Conservation (phyloP, 164 flowering plant genomes). For the Tetrastigma voinierianum region DNA sequence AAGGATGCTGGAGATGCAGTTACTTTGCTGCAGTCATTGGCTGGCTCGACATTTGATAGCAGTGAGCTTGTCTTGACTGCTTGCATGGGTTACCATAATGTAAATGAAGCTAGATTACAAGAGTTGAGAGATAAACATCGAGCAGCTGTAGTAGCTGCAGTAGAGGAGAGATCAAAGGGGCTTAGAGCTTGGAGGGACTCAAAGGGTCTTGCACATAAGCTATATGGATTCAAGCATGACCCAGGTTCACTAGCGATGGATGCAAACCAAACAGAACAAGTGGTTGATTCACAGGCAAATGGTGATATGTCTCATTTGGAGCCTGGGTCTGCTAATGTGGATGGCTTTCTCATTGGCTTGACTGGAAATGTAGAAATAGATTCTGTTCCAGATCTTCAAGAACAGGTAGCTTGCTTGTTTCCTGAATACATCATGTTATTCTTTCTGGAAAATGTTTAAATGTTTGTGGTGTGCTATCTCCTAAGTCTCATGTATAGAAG, state of each 20-base stretch:
- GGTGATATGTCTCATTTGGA: constrained; percentile 32
- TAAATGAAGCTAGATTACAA: constrained; percentile 66
- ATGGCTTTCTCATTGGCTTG: constrained; percentile 36
- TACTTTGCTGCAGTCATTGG: constrained; percentile 88
- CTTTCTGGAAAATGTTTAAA: not conserved
- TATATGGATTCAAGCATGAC: constrained; percentile 75
- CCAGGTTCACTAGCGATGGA: constrained; percentile 50
- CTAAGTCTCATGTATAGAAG: too few species aligned
- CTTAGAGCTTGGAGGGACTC: constrained; percentile 67
- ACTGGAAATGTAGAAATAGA: constrained; percentile 42
- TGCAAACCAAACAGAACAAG: constrained; percentile 26
- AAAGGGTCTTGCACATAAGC: constrained; percentile 76
- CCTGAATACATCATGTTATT: not conserved
- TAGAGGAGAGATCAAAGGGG: constrained; percentile 86
- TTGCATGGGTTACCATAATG: constrained; percentile 92
- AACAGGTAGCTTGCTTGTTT: constrained; percentile 45
- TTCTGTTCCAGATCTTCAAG: constrained; percentile 55
- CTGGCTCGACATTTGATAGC: constrained; percentile 98
- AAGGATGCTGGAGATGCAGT: constrained; percentile 99
- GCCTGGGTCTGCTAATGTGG: constrained; percentile 34
- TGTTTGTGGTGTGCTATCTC: not conserved
- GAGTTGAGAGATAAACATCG: constrained; percentile 80
- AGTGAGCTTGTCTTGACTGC: constrained; percentile 98
- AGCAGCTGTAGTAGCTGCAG: constrained; percentile 55
- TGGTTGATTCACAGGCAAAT: constrained; percentile 23